Base-by-base conservation (phyloP, 371 early-diverging fungal species). In the Circinella minor region DNA sequence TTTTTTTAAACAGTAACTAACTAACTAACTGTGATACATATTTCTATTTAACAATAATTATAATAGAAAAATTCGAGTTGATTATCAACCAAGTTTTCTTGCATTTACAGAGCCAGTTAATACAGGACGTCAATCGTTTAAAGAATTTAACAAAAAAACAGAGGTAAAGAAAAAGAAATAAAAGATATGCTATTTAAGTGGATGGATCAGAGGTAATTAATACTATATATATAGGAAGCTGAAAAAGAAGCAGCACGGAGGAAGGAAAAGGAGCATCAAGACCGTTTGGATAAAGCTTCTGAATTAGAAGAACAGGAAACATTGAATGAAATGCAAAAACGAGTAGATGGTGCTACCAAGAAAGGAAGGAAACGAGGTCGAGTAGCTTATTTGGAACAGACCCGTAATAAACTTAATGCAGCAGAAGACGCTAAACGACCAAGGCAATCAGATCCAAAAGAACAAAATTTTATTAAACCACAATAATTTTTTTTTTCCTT, bases 81-180 rank as follows among this genome's bases (percentile, higher is more conserved):
- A 85, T 27, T 81, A 80, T 49, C 80, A 87, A 61, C 80, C 88
- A 14, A 87, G 88, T 69, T 87, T 71, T 66, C 71, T 87, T 61
- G 72, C 80, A 18, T 78, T 82, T 46, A 67, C 72, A 54, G 71
- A 77, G 13, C 71, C 76, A n/a, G 67, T 81, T 18, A 70, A 61
- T 4, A 63, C 78, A n/a, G 86, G 86, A 43, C 72, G 88, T 68
- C 71, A 67, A 37, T 85, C 88, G n/a, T 87, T 84, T 38, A 78
- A 84, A 64, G 72, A 81, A 54, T 87, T 87, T 63, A 87, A 87
- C 60, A 77, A 82, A 61, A 36, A 43, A 36, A 74, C 82, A 1
- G 83, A 84, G 78, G 87, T 83, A 69, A 51, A 63, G n/a, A 15
- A 34, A 36, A 17, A 67, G 60, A 15, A 34, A 55, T 36, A 3